Evolutionary conservation across 495 filamentous ascomycete species (phyloP).

Genomic region (Aspergillus heteromorphus): DNA sequence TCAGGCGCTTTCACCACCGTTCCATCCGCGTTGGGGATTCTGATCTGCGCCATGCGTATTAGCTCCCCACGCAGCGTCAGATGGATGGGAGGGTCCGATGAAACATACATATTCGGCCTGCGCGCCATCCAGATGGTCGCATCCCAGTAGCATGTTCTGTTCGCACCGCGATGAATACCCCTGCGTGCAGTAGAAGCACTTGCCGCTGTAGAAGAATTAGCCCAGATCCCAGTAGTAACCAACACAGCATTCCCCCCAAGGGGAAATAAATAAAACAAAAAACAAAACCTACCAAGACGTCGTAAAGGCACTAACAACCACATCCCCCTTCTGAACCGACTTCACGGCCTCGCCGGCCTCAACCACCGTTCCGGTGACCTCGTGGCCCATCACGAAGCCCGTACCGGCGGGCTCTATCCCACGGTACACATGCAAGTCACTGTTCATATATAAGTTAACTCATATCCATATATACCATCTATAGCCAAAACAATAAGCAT

Average conservation of each 20-base stretch:
- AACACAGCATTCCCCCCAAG: too few species aligned
- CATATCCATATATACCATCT: background rate
- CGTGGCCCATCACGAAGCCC: constrained; percentile 64
- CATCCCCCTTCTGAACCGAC: constrained; percentile 67
- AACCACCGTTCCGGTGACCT: constrained; percentile 76
- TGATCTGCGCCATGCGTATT: constrained; percentile 39
- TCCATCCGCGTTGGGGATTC: constrained; percentile 78
- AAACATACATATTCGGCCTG: constrained; percentile 75
- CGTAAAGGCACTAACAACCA: constrained; percentile 79
- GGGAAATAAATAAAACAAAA: background rate
- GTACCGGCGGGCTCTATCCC: constrained; percentile 64
- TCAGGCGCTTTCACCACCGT: constrained; percentile 73
- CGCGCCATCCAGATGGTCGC: constrained; percentile 67
- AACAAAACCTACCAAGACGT: constrained; percentile 64
- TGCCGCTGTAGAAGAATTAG: constrained; percentile 42
- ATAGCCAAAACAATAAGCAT: background rate
- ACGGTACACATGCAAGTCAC: constrained; percentile 86
- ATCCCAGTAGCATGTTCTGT: constrained; percentile 72
- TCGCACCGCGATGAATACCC: constrained; percentile 79
- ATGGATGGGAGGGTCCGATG: background rate
- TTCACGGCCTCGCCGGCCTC: constrained; percentile 64
- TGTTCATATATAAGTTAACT: constrained; percentile 28
- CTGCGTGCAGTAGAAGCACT: constrained; percentile 87
- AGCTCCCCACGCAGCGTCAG: background rate
- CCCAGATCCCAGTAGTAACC: background rate